Conservation (phyloP, 2,329 filamentous ascomycete species). For the Annulohypoxylon truncatum region DNA sequence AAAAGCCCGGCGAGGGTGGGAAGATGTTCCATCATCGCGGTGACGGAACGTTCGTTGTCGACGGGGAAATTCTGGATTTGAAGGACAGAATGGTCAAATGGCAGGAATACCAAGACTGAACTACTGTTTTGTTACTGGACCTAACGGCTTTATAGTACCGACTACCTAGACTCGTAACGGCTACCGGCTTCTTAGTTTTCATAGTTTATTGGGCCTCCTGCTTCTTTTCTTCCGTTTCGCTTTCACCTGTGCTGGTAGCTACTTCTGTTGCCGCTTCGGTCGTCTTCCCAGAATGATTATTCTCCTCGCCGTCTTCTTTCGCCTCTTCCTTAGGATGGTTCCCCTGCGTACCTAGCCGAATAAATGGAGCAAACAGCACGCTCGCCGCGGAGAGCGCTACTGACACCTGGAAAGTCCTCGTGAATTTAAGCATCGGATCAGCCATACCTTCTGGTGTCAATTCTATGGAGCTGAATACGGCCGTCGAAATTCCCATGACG, state of each 20-base stretch:
- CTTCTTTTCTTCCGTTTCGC: conserved; percentile 28
- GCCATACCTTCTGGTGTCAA: conserved; percentile 47
- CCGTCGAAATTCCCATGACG: conserved; percentile 71
- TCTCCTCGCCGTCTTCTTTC: conserved; percentile 33
- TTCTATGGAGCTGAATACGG: conserved; percentile 66
- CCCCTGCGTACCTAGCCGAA: conserved; percentile 66
- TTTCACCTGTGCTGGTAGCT: conserved; percentile 11
- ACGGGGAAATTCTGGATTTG: conserved; percentile 50
- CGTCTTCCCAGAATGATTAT: conserved; percentile 24
- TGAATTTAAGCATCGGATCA: conserved; percentile 61
- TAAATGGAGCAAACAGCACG: conserved; percentile 62
- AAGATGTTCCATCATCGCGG: conserved; percentile 53
- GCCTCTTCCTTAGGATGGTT: conserved; percentile 42
- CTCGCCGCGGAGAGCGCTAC: conserved; percentile 57
- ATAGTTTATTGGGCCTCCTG: conserved; percentile 1
- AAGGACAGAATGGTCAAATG: conserved; percentile 52
- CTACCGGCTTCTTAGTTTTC: conserved; percentile 4
- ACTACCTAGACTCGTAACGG: conserved; percentile 38
- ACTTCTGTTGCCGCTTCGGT: conserved; percentile 5
- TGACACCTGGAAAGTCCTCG: conserved; percentile 63
- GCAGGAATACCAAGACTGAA: conserved; percentile 50
- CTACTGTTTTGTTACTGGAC: not conserved
- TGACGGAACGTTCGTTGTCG: conserved; percentile 50
- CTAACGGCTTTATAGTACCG: conserved; percentile 40
- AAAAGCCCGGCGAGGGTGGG: conserved; percentile 44